These are phyloP conservation scores for Mycena galericulata DNA, from an alignment of 768 basidiomycete species.

Conservation along the genomic window DNA sequence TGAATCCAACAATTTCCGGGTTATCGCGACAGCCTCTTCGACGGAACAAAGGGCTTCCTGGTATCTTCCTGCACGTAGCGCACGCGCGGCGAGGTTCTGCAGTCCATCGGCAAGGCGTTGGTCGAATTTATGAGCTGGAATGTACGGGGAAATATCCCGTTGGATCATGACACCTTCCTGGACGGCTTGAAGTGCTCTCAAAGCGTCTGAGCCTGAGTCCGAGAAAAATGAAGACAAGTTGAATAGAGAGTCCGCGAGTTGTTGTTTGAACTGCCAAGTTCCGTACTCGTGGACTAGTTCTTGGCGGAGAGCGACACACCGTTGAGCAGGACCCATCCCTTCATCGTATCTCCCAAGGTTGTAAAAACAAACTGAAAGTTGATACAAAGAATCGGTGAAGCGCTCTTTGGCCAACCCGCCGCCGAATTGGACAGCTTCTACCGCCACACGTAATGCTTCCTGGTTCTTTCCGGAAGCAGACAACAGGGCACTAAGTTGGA, in stretches of 20 bases:
- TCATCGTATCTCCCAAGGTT: conserved; percentile 15
- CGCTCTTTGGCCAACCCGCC: conserved; percentile 17
- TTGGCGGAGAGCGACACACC: conserved; percentile 20
- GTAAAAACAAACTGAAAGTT: conserved; percentile 23
- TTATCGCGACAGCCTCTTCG: conserved; percentile 18
- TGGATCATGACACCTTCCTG: conserved; percentile 24
- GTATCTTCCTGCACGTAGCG: conserved; percentile 12
- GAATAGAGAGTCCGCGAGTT: conserved; percentile 31
- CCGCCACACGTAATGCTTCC: conserved; percentile 18
- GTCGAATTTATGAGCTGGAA: not conserved
- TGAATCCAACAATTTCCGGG: conserved; percentile 12
- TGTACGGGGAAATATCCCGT: not conserved
- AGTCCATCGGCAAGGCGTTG: conserved; percentile 26
- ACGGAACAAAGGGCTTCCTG: conserved; percentile 22
- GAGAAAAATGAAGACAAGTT: conserved; percentile 23
- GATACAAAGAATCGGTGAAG: conserved; percentile 20
- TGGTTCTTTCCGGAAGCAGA: conserved; percentile 1
- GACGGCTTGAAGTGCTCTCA: conserved; percentile 10
- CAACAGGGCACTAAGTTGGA: conserved; percentile 26
- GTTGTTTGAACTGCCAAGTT: conserved; percentile 29
- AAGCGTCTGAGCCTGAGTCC: not conserved
- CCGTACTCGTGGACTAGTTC: conserved; percentile 12
- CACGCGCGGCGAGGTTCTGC: conserved; percentile 30
- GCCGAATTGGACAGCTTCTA: conserved; percentile 17
- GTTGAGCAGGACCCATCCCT: conserved; percentile 17